Base-by-base conservation (phyloP, 2,329 filamentous ascomycete species). In the Exophiala bonariae region DNA sequence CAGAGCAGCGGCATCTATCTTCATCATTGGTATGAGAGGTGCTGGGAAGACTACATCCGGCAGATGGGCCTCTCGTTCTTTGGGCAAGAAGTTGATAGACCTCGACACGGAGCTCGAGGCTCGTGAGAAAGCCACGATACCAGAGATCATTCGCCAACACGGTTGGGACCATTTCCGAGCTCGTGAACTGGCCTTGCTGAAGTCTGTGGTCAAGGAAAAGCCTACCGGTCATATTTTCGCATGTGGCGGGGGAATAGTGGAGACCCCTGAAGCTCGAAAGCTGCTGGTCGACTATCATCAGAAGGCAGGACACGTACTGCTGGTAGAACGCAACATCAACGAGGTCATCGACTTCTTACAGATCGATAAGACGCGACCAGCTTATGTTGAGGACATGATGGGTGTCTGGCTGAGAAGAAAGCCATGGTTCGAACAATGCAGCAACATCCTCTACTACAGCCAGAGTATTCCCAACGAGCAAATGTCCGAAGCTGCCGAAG, bases 1-100 rank as follows among this genome's bases (percentile, higher is more conserved):
- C 48, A 73, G 70, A 52, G 66, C 59, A 40, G 66, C 58, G 57
- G 81, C 59, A 79, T 96, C 91, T 0, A 85, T 97, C 41, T 90
- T 96, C 70, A 85, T 99, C 51, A 92, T 99, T 57, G 93, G 93
- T 8, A 99, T 99, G 93, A 83, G 93, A 56, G 93, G 93, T 47
- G 93, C 91, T 32, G 93, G 93, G 19, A 99, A 99, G 73, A 96
- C 93, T 0, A 99, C 93, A 0, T 86, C 88, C 28, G 93, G 93
- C 43, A 80, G 81, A 11, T 96, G 91, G 89, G 85, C 93, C 61
- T 84, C 87, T 1, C 80, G 80, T 51, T 79, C 86, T 20, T 74
- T 97, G 1, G 81, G 83, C 40, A 83, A 89, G 63, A 83, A 86
- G 5, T 85, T 96, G 51, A 72, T 95, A 44, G 93, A 99, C 63